These are phyloP conservation scores for Bothriochloa decipiens DNA, from an alignment of 176 grass and related monocot genomes.

Conservation along the genomic window DNA sequence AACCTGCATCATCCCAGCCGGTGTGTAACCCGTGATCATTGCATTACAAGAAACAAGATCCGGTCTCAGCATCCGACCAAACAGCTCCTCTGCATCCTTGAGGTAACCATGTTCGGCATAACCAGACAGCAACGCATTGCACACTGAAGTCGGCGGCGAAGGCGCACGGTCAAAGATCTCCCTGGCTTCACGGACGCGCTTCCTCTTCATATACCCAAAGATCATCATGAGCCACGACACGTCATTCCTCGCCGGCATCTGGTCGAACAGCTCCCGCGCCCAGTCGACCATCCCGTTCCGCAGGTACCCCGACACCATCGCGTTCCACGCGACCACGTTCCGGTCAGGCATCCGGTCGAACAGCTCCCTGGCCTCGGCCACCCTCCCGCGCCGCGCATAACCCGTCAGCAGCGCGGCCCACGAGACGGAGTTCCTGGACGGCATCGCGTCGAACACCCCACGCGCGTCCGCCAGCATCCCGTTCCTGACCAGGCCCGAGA, in stretches of 20 bases:
- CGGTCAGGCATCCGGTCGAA: constrained; percentile 58
- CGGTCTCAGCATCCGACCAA: constrained; percentile 47
- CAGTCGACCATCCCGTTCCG: constrained; percentile 45
- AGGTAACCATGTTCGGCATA: constrained; percentile 44
- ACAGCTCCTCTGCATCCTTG: constrained; percentile 61
- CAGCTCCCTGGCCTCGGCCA: constrained; percentile 55
- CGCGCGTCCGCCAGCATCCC: constrained; percentile 54
- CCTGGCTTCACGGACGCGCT: constrained; percentile 33
- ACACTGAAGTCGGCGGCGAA: constrained; percentile 23
- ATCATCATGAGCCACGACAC: constrained; percentile 66
- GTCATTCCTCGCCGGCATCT: constrained; percentile 46
- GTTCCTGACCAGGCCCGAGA: constrained; percentile 54
- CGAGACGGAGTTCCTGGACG: constrained; percentile 51
- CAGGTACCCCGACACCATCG: constrained; percentile 58
- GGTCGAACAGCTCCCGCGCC: constrained; percentile 55
- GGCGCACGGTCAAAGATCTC: constrained; percentile 33
- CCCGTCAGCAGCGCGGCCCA: constrained; percentile 60
- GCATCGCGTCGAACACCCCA: constrained; percentile 62
- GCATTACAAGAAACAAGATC: constrained; percentile 63
- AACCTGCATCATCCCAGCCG: constrained; percentile 54
- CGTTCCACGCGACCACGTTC: constrained; percentile 66
- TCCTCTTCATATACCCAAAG: constrained; percentile 55
- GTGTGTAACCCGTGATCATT: constrained; percentile 66
- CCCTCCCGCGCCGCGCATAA: constrained; percentile 47
- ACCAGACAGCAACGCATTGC: constrained; percentile 55